Evolutionary conservation across 768 basidiomycete species (phyloP).

Genomic region (Gloeostereum incarnatum): DNA sequence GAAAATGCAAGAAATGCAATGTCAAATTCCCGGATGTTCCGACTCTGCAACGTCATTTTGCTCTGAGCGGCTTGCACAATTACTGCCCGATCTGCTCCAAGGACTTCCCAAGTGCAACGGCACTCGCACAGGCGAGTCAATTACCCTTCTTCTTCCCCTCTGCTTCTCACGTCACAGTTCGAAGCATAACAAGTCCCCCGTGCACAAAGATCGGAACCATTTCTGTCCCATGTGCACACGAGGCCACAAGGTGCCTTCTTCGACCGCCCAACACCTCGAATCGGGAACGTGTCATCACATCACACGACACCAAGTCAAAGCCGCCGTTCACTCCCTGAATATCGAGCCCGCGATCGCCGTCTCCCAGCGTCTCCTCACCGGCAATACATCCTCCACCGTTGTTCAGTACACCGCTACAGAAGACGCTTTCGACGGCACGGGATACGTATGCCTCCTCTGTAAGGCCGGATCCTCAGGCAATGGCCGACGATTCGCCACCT

Average conservation of each 20-base stretch:
- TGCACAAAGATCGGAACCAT: too few species aligned
- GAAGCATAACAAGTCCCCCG: too few species aligned
- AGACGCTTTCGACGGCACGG: conserved; percentile 13
- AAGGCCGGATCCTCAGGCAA: too few species aligned
- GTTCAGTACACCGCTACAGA: conserved; percentile 10
- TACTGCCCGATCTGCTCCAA: too few species aligned
- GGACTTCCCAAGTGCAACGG: too few species aligned
- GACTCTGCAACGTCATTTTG: too few species aligned
- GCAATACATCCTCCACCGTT: conserved; percentile 1
- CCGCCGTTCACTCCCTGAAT: conserved; percentile 9
- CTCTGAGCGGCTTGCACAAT: too few species aligned
- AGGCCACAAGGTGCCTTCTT: conserved; percentile 10
- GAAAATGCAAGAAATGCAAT: too few species aligned
- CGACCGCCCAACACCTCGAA: conserved; percentile 16
- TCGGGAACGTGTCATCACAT: conserved; percentile 15
- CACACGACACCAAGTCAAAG: conserved; percentile 13
- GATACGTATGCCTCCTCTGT: conserved; percentile 18
- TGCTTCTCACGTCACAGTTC: too few species aligned
- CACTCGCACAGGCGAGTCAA: too few species aligned
- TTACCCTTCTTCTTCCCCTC: too few species aligned
- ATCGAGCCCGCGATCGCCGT: conserved; percentile 13
- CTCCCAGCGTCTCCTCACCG: conserved; percentile 12
- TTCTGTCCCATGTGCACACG: conserved; percentile 12
- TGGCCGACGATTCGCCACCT: conserved; percentile 7
- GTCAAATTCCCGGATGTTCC: too few species aligned